These are phyloP conservation scores for Penicillium bialowiezense DNA, from an alignment of 495 filamentous ascomycete genomes.

Conservation along the genomic window DNA sequence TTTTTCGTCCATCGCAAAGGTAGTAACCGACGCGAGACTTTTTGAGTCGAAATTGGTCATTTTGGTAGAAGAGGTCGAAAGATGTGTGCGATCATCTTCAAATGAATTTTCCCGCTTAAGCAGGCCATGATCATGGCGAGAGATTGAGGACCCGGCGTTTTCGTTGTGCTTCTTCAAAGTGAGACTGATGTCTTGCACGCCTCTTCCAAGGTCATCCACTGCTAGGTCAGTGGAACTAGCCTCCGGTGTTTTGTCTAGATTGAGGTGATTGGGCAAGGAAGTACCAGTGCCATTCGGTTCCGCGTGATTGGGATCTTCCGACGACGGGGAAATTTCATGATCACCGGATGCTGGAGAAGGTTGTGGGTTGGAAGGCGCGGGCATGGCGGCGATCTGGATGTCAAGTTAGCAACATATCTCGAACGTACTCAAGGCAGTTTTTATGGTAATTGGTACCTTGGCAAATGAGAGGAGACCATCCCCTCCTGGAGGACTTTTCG, in stretches of 20 bases:
- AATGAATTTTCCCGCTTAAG: constrained; percentile 44
- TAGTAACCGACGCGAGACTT: constrained; percentile 85
- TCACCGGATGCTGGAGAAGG: constrained; percentile 25
- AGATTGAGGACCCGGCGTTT: constrained; percentile 25
- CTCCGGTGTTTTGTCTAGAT: constrained; percentile 17
- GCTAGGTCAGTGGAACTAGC: constrained; percentile 21
- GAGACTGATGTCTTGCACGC: constrained; percentile 35
- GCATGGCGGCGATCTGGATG: constrained; percentile 46
- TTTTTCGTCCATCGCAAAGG: constrained; percentile 91
- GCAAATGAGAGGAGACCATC: constrained; percentile 44
- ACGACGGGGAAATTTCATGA: constrained; percentile 18
- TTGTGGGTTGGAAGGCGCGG: constrained; percentile 29
- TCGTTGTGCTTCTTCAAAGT: constrained; percentile 28
- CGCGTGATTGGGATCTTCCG: constrained; percentile 15
- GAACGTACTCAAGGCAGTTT: neutral
- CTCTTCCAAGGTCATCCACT: constrained; percentile 32
- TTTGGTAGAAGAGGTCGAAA: constrained; percentile 75
- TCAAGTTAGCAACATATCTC: neutral
- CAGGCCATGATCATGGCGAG: constrained; percentile 28
- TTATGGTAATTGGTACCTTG: constrained; percentile 29
- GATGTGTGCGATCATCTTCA: constrained; percentile 62
- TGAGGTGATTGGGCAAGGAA: constrained; percentile 19
- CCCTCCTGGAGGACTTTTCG: constrained; percentile 27
- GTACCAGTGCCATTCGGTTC: constrained; percentile 18
- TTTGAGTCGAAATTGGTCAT: constrained; percentile 86